A percentile compares a stretch with the other conserved stretches of the same genome.
These are phyloP conservation scores for Backusella australiensis DNA, from an alignment of 192 early-diverging fungal species.

Conservation along the genomic window DNA sequence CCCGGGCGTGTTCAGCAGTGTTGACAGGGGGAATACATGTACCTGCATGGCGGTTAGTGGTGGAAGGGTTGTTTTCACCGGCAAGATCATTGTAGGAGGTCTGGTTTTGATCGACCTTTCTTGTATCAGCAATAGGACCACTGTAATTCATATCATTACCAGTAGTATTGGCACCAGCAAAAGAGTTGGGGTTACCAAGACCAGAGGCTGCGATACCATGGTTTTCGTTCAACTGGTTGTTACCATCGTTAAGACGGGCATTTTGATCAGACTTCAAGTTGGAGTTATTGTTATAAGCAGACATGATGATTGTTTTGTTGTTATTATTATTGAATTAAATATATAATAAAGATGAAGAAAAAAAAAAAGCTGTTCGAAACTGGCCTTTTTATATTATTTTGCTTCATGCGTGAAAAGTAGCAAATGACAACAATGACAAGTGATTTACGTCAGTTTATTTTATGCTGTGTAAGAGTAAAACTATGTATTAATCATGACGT, in stretches of 20 bases:
- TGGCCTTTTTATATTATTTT: conserved; percentile 6
- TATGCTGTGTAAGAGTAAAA: not conserved
- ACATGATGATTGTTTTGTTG: conserved; percentile 5
- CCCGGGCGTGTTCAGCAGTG: not conserved
- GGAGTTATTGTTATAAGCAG: conserved; percentile 11
- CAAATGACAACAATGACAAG: not conserved
- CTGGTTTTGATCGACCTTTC: conserved; percentile 2
- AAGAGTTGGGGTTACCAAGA: not conserved
- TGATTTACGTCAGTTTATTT: conserved; percentile 4
- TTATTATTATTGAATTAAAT: not conserved
- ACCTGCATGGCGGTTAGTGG: not conserved
- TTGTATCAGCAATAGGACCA: conserved; percentile 9
- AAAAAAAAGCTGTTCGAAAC: not conserved
- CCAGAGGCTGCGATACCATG: conserved; percentile 15
- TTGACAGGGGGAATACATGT: conserved; percentile 10
- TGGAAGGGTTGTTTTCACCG: not conserved
- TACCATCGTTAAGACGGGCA: not conserved
- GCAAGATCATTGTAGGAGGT: not conserved
- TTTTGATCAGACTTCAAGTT: not conserved
- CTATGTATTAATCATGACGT: not conserved
- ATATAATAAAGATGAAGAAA: not conserved
- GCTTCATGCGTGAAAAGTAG: not conserved
- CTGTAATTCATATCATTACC: not conserved
- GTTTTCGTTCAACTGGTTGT: conserved; percentile 9
- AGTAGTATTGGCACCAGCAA: not conserved